Conservation (phyloP, 352 stramenopile species). For the Blastocystis hominis region DNA sequence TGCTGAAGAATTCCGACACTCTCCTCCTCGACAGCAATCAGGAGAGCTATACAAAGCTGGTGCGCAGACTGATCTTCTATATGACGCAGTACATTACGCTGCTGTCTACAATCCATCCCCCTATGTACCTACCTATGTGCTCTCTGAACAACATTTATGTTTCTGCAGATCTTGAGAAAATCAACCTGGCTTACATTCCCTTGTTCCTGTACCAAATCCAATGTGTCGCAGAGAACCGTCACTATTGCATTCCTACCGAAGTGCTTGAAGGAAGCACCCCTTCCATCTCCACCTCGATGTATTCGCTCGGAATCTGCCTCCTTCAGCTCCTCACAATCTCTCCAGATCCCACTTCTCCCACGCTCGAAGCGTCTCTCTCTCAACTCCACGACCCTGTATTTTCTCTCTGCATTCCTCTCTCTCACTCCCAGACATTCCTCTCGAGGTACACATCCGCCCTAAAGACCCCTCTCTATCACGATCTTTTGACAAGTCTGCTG, state of each 20-base stretch:
- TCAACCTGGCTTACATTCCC: not conserved
- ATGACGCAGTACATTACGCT: not conserved
- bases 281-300: not conserved
- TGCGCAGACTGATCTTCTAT: not conserved
- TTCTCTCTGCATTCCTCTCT: not conserved
- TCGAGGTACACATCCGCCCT: too few species aligned
- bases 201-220: not conserved
- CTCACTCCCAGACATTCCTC: too few species aligned
- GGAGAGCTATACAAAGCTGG: not conserved
- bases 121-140: not conserved
- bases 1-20: not conserved
- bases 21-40: not conserved
- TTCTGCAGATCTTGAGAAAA: not conserved
- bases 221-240: not conserved
- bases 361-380: not conserved
- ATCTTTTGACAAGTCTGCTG: not conserved
- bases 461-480: not conserved
- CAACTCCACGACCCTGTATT: not conserved
- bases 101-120: not conserved
- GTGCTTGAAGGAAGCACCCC: not conserved
- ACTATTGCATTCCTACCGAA: not conserved
- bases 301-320: not conserved
- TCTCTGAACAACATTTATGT: not conserved
- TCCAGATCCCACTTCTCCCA: not conserved
- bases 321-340: not conserved